Base-by-base conservation (phyloP, 805 yeast species). In the Nakazawaea populi region DNA sequence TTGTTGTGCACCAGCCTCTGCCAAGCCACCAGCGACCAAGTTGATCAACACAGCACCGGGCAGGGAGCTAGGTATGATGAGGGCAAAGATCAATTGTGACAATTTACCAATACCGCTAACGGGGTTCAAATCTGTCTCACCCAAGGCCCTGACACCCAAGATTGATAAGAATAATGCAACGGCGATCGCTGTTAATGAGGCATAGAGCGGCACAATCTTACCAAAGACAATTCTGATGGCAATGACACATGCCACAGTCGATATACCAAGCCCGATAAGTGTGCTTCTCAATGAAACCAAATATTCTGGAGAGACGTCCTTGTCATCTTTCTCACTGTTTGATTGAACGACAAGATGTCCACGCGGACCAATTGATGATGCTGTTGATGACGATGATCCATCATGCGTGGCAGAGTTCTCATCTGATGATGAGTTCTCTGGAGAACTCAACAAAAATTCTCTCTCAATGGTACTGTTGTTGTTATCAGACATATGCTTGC, bases 1-100 rank as follows among this genome's bases (percentile, higher is more conserved):
- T 68, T 92, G 99, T 69, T 94, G 98, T 2, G 99, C 97, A 7
- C 98, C 98, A 0, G 98, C 97, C 69, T 92, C 99, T 1, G 98
- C 95, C 41, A 92, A 83, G 11, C 97, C 99, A 14, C 99, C 99
- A 4, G 97, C 96, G 1, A 92, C 86, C 46, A 92, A 71, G 62
- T 92, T 94, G 43, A 89, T 82, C 40, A 92, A 69, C 5, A 94
- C 89, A 9, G 89, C 80, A 1, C 95, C 90, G 1, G 95, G 95
- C 52, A 83, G 87, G 43, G 72, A 65, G 34, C 74, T 72, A 0
- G 96, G 96, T 29, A 90, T 76, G 5, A 92, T 74, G 10, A 89
- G 62, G 0, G 97, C 96, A 67, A 94, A 89, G 2, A 94, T 67
- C 46, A 92, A 72, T 65, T 92, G 99, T 1, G 97, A 91, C 31